A percentile compares a stretch with the other conserved stretches of the same genome.
phyloP scores from a whole-genome alignment of 1,284 basidiomycete genomes.

The Filobasidium uniguttulatum region DNA sequence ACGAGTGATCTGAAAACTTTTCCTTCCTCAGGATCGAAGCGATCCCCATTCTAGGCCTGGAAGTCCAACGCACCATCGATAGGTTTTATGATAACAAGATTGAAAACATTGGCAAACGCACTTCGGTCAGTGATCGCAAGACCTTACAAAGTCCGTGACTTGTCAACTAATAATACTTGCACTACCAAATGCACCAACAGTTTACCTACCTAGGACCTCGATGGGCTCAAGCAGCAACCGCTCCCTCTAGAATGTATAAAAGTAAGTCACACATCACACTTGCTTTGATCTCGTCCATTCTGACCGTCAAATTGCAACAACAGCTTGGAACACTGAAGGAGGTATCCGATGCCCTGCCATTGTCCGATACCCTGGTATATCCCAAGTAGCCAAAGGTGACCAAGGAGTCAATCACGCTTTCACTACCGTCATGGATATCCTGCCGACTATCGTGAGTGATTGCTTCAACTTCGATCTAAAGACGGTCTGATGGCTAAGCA shows the following conservation, averaged over 20 bases:
- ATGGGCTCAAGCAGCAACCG: conserved; percentile 29
- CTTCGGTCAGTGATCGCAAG: conserved; percentile 14
- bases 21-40: conserved; percentile 9
- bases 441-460: conserved; percentile 16
- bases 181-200: no score
- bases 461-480: no score
- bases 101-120: conserved; percentile 20
- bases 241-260: conserved; percentile 28
- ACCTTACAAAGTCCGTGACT: no score
- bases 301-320: no score
- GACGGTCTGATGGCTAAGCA: no score
- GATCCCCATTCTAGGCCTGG: conserved; percentile 17
- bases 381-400: background rate
- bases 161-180: no score
- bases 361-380: conserved; percentile 15
- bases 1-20: background rate
- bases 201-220: conserved; percentile 13
- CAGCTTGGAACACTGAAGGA: conserved; percentile 22
- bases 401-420: conserved; percentile 7
- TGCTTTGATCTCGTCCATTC: no score
- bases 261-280: background rate
- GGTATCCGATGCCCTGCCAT: conserved; percentile 25
- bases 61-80: conserved; percentile 15
- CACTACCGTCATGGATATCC: conserved; percentile 21
- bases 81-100: conserved; percentile 21